These are phyloP conservation scores for Penicillium mononematosum DNA, from an alignment of 495 filamentous ascomycete species.

Conservation along the genomic window DNA sequence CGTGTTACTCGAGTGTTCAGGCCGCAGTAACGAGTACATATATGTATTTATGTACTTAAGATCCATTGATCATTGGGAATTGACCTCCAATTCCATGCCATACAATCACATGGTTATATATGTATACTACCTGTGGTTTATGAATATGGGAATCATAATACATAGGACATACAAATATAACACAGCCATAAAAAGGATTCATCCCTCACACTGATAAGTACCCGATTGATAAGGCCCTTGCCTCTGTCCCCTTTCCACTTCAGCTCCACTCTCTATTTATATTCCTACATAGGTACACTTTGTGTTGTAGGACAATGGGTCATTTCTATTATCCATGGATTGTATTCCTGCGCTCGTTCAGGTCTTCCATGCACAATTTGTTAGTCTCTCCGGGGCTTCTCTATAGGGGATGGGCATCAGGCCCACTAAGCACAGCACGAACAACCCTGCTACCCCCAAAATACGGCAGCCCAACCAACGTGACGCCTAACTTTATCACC, in stretches of 20 bases:
- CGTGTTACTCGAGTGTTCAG: neutral
- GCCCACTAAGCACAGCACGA: too few species aligned
- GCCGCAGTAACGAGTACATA: neutral
- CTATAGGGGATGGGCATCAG: too few species aligned
- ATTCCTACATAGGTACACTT: too few species aligned
- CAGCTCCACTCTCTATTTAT: neutral
- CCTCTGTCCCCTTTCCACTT: neutral
- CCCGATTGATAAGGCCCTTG: neutral
- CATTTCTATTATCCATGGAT: too few species aligned
- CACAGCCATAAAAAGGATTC: neutral
- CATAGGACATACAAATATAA: neutral
- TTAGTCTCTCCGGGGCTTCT: too few species aligned
- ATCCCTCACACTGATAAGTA: conserved; percentile 1
- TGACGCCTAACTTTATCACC: too few species aligned
- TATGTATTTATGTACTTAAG: neutral
- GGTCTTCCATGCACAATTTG: too few species aligned
- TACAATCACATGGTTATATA: neutral
- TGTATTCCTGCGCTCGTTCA: too few species aligned
- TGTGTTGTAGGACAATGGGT: too few species aligned
- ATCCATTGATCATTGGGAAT: neutral
- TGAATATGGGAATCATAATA: neutral
- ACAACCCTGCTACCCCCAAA: too few species aligned
- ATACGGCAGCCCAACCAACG: too few species aligned
- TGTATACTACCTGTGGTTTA: neutral
- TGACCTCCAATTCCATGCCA: neutral